Base-by-base conservation (phyloP, 306 rosid genomes). In the Argentina anserina region DNA sequence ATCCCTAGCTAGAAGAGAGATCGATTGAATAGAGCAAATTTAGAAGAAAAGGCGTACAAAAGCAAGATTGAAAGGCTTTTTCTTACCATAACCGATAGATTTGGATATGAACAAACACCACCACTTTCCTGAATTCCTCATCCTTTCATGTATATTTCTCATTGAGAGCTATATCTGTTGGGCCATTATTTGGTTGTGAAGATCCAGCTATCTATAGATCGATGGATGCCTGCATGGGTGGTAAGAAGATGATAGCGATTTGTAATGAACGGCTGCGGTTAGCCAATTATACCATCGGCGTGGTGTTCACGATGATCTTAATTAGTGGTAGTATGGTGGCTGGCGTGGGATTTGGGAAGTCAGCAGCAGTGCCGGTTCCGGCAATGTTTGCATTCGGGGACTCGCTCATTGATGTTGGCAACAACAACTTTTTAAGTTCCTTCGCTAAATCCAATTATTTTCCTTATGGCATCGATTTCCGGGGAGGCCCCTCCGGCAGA, bases 301-400 rank as follows among this genome's bases (percentile, higher is more conserved):
- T 37, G 42, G 37, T 52, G 15, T 2, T 74, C 10, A 4, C 17
- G 15, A 9, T 49, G 41, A 23, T 41, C 53, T 74, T 47, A 6
- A 9, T 55, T 55, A 11, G 34, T 25, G 11, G 33, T 26, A 25
- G 34, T 25, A 55, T 55, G 17, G 33, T 17, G 21, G 21, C 3
- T 5, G 33, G 5, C 29, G 4, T 40, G 55, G 39, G 50, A 21
- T 11, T 31, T 62, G 56, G 36, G 39, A n/a, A 15, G 31, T 20
- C 40, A 55, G 71, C 36, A 2, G 26, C 50, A 21, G 6, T 82
- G 41, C 84, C 14, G 65, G 92, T 93, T 72, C 77, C 98, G 37
- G 96, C 90, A 21, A 47, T 91, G 83, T 89, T 91, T 75, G 84
- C 87, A 77, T 93, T 93, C 29, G 98, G 98, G 29, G 98, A 93